Base-by-base conservation (phyloP, 2,329 filamentous ascomycete genomes). In the Stromatinia cepivora region DNA sequence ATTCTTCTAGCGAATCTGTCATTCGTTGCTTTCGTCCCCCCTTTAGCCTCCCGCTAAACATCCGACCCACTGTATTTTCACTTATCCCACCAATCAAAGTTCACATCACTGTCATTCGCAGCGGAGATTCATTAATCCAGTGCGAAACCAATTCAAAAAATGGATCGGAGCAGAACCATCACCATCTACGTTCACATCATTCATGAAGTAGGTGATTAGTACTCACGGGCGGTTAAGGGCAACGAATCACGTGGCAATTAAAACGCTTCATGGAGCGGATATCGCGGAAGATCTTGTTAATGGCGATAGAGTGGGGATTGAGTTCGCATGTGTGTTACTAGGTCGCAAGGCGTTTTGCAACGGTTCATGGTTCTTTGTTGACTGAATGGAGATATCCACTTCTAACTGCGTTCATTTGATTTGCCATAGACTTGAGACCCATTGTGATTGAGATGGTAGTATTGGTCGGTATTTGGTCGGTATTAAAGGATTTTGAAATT, bases 21-120 rank as follows among this genome's bases (percentile, higher is more conserved):
- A 39, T 25, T 28, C 5, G 22, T 36, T 8, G 22, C 7, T 6
- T 62, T 34, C 13, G 28, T 28, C 45, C 59, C 56, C 59, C 28
- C n/a, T 62, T 63, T 50, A 63, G 31, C 31, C 36, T 50, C 31
- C 59, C 45, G 31, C 59, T 63, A 63, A 63, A 22, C 46, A 3
- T n/a, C 7, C 1, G 46, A 13, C 22, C 45, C 59, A 50, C 31
- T 5, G 0, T 52, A 17, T 20, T 36, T 20, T 20, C 1, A 7
- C 17, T n/a, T 1, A 22, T 15, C 3, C 22, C 13, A 58, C 36
- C 20, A 20, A 52, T 52, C 10, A 15, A 39, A 13, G 20, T 11
- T 1, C 13, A n/a, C 13, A 25, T 36, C 17, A 2, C 22, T n/a
- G 39, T 2, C 8, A n/a, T 59, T 36, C 46, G 22, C 8, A 28